Evolutionary conservation across 805 yeast species (phyloP), one percentile per base, ranked within the genome.

Genomic region (Teunomyces pallodes): DNA sequence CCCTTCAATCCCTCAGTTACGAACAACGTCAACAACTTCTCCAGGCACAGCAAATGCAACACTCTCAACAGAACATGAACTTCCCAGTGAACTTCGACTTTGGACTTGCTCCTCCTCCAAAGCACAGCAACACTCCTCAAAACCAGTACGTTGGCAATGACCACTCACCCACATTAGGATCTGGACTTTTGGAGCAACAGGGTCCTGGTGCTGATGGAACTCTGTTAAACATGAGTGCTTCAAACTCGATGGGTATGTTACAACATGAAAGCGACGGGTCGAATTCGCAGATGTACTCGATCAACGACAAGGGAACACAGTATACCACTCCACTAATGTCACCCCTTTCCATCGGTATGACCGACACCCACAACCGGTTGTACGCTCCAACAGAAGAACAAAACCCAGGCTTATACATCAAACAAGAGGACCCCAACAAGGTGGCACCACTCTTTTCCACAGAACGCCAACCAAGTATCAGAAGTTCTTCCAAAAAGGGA

Each of bases 21-120:
- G 24, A 31, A 29, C 43, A 28, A 5, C 46, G 35, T n/a, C 49
- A 46, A 24, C 47, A 26, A 14, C 46, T 33, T 17, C 24, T 32
- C 9, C 26, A 32, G 30, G 14, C 32, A n/a, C 36, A 47, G 12
- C 33, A 35, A 14, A 12, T 36, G 29, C 52, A 40, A 24, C 51
- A 46, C 35, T n/a, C 32, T 45, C 32, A 41, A 16, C 43, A 27
- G 14, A 20, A 20, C 27, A 41, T 41, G 43, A 26, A 28, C 13
- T 56, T 57, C 44, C 64, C 62, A n/a, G 54, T 56, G 9, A 59
- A 60, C 36, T 58, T 62, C 50, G 65, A 61, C 46, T 58, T 62
- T 47, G 63, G 60, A 8, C 43, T 56, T 13, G 48, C 12, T 13
- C 43, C 32, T 16, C 35, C 41, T 17, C 41, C 28, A 16, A 27